Conservation (phyloP, 1,139 yeast species). For the Geotrichum aggregatum region DNA sequence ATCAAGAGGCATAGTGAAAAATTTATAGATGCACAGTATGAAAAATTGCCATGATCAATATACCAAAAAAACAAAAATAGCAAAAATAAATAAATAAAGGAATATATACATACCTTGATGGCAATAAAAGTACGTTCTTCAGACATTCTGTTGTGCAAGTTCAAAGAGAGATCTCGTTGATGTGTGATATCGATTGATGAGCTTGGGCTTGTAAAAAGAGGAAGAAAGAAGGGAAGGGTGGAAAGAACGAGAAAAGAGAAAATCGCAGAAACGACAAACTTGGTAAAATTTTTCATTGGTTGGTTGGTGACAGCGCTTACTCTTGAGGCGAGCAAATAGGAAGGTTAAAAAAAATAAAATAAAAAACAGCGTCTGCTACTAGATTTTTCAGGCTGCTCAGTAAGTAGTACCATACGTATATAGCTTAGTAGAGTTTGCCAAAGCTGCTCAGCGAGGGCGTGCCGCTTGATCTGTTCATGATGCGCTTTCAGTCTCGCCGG, state of each 20-base stretch:
- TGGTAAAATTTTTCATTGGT: conserved; percentile 4
- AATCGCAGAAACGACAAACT: not conserved
- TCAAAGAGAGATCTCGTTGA: not conserved
- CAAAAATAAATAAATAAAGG: too few relatives aligned
- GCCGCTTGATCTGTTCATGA: too few relatives aligned
- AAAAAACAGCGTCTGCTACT: too few relatives aligned
- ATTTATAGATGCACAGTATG: too few relatives aligned
- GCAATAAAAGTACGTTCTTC: conserved; percentile 97
- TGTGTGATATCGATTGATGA: not conserved
- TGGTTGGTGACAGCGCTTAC: not conserved
- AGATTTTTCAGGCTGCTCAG: too few relatives aligned
- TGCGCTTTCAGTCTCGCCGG: too few relatives aligned
- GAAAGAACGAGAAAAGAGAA: not conserved
- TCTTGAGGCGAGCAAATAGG: not conserved
- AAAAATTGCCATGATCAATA: too few relatives aligned
- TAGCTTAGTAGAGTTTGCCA: too few relatives aligned
- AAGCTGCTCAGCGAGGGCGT: too few relatives aligned
- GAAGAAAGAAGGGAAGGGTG: conserved; percentile 3
- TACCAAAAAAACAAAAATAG: not conserved
- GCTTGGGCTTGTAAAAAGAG: not conserved
- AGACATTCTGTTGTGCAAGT: conserved; percentile 42
- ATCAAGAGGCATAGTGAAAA: too few relatives aligned
- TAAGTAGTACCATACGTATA: too few relatives aligned
- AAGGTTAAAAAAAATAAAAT: too few relatives aligned
- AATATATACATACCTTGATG: conserved; percentile 52